A percentile compares a stretch with the other conserved stretches of the same genome.
phyloP scores from a whole-genome alignment of 2,329 filamentous ascomycete genomes.

The Botrytis medusae region DNA sequence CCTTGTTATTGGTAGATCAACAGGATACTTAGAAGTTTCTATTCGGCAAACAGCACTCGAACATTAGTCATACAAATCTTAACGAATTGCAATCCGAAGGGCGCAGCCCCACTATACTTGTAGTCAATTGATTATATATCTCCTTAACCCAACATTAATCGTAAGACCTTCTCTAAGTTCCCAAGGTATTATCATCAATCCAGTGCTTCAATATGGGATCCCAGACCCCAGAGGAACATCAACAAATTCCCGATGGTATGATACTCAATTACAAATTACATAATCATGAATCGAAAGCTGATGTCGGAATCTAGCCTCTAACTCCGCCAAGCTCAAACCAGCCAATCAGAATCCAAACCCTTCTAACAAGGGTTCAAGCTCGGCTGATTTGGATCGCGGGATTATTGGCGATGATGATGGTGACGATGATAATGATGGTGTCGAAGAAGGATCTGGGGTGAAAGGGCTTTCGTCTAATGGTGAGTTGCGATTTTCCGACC shows the following conservation, averaged over 20 bases:
- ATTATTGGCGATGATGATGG: conserved; percentile 30
- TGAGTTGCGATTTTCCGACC: conserved; percentile 21
- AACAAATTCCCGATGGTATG: conserved; percentile 28
- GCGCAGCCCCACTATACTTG: background rate
- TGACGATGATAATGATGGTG: conserved; percentile 30
- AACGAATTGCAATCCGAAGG: background rate
- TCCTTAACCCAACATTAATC: background rate
- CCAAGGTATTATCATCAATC: background rate
- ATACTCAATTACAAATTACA: background rate
- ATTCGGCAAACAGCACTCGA: background rate
- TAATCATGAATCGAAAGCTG: conserved; percentile 3
- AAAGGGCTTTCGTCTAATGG: conserved; percentile 19
- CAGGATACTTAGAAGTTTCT: background rate
- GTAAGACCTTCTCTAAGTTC: background rate
- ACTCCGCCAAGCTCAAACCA: conserved; percentile 29
- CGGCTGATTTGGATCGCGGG: conserved; percentile 33
- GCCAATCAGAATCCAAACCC: conserved; percentile 22
- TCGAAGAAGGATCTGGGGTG: conserved; percentile 25
- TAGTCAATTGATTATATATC: background rate
- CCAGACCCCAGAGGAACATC: conserved; percentile 9
- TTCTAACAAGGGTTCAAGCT: conserved; percentile 25
- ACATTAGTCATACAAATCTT: background rate
- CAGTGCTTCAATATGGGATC: conserved; percentile 8
- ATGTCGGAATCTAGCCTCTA: conserved; percentile 23
- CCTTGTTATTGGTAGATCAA: background rate